Evolutionary conservation across 257 asterid species (phyloP).

Genomic region (Phtheirospermum japonicum): DNA sequence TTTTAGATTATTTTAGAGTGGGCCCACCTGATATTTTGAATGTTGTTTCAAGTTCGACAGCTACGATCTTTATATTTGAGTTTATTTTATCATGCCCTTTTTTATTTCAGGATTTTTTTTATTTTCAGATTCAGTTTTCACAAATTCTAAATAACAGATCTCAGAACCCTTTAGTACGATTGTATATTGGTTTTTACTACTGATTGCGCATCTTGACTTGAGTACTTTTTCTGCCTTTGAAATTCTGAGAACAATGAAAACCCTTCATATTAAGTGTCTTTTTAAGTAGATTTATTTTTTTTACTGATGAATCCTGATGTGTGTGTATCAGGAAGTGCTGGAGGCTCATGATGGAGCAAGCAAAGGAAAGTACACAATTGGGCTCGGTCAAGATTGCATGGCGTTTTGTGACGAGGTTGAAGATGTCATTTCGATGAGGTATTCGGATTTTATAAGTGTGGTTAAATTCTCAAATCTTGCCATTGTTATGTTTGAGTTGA

Average conservation of each 20-base stretch:
- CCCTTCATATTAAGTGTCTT: background rate
- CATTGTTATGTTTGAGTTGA: background rate
- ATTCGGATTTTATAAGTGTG: background rate
- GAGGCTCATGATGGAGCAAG: conserved; percentile 99
- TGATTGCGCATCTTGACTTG: background rate
- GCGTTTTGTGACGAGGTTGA: conserved; percentile 93
- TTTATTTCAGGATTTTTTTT: background rate
- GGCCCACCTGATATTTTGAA: conserved; percentile 27
- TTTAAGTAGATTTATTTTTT: background rate
- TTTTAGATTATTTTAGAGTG: conserved; percentile 24
- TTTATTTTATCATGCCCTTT: conserved; percentile 2
- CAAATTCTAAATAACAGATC: conserved; percentile 30
- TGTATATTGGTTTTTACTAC: background rate
- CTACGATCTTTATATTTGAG: background rate
- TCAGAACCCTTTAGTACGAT: conserved; percentile 18
- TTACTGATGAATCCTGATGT: conserved; percentile 21
- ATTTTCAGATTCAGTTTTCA: conserved; percentile 29
- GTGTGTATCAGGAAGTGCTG: conserved; percentile 62
- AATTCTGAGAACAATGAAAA: background rate
- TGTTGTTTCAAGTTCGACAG: background rate
- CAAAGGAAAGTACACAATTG: conserved; percentile 98
- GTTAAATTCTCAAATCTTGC: no score
- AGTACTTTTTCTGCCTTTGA: background rate
- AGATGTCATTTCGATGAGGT: conserved; percentile 99
- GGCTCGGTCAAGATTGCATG: conserved; percentile 99